Conservation (phyloP, 1,284 basidiomycete genomes). For the Leccinum pseudoinsigne region DNA sequence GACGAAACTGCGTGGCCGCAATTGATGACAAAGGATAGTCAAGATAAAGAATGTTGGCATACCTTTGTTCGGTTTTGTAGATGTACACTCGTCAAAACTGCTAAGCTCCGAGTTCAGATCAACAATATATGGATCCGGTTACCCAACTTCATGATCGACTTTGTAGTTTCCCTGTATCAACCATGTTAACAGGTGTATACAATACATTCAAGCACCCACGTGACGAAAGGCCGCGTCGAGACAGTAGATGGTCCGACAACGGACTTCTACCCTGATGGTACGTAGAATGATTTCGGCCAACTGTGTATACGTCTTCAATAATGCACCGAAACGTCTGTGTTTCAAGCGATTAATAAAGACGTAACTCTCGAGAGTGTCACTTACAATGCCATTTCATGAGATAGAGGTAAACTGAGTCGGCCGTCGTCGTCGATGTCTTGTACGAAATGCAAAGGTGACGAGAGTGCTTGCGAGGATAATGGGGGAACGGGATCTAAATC, state of each 20-base stretch:
- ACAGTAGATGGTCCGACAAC: conserved; percentile 84
- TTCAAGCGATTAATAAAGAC: conserved; percentile 8
- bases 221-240: conserved; percentile 77
- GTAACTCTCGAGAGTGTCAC: conserved; percentile 32
- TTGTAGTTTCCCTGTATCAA: conserved; percentile 74
- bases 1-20: conserved; percentile 59
- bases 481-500: conserved; percentile 51
- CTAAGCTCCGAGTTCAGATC: conserved; percentile 86
- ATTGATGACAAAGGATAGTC: conserved; percentile 4
- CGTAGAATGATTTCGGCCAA: conserved; percentile 86
- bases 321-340: conserved; percentile 82
- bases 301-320: conserved; percentile 88
- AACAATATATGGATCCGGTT: conserved; percentile 89
- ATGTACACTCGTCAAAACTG: conserved; percentile 73
- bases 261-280: conserved; percentile 87
- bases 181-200: conserved; percentile 5
- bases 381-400: conserved; percentile 84
- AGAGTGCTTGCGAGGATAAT: conserved; percentile 51
- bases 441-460: conserved; percentile 37
- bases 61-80: conserved; percentile 66
- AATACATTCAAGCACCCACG: conserved; percentile 41
- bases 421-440: conserved; percentile 37
- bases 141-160: conserved; percentile 78
- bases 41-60: conserved; percentile 28
- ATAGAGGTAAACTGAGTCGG: conserved; percentile 72